Evolutionary conservation across 2,329 filamentous ascomycete species (phyloP), one percentile per base, ranked within the genome.

Genomic region (Stylonectria norvegica): DNA sequence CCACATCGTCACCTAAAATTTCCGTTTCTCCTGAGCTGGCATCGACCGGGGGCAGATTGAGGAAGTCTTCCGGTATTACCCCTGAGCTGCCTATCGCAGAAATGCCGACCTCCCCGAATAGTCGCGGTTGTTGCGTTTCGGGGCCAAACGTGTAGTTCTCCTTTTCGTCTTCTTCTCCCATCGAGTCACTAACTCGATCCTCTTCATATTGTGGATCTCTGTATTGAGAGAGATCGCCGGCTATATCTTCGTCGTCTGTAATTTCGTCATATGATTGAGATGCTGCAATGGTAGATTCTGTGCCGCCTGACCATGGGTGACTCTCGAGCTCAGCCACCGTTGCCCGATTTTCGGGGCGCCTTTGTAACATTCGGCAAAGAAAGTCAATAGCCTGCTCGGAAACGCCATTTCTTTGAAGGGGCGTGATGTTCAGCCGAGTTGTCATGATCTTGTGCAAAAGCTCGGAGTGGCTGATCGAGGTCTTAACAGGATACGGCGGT

Each of bases 391-490:
- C 86, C 2, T 71, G 61, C 2, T 76, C 67, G 0, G 89, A 89
- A 6, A 93, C 71, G 0, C 70, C 68, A 8, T 64, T 66, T 5
- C 67, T 59, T 8, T 76, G 65, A 17, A 97, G 70, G 1, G 87
- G 81, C 11, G 67, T 63, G 10, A 79, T 75, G 53, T 95, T 79
- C 5, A 93, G 68, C 0, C 79, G 71, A 3, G 75, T 82, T 5
- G 81, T 87, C 86, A 96, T 95, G 59, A 97, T 93, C 49, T 81
- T 86, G 47, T 88, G 75, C 43, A 95, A 77, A 65, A 97, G 83
- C 53, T 87, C 85, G 4, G 82, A 81, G 46, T 91, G 86, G 48
- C 81, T 83, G 36, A 85, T 81, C 52, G 89, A 87, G 19, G 78
- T 81, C 48, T 82, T 80, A 12, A 86, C 89, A 19, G 84, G 84